Base-by-base conservation (phyloP, 768 basidiomycete genomes). In the Jaapia argillacea region DNA sequence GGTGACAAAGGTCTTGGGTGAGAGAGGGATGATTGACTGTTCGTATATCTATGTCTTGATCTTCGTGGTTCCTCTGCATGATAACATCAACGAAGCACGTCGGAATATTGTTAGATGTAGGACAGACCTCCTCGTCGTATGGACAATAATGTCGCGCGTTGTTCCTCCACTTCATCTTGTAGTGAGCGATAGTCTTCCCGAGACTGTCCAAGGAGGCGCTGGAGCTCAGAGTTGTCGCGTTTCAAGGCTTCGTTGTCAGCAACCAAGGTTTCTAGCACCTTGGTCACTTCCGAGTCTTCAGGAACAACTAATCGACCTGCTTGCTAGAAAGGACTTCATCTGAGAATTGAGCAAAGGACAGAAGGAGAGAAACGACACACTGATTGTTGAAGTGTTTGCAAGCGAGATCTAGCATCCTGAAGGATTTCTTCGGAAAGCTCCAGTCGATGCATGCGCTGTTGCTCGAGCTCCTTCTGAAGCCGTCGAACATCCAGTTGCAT, bases 221-320 rank as follows among this genome's bases (percentile, higher is more conserved):
- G 82, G 39, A 94, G 62, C 54, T 94, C 88, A 5, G 74, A 71
- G 46, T 86, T 89, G 53, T 90, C 88, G 16, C 76, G 78, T 59
- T 86, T 87, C 42, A 93, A 63, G 21, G 70, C 70, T 51, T 92
- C 86, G 52, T 91, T 94, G 53, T 88, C 86, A 25, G 79, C 76
- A 5, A 92, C 89, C 24, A 94, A 68, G n/a, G 81, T 78, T 57
- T 90, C 88, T 12, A 96, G 64, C 10, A 91, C 78, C 43, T 69
- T 65, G 25, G 71, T 77, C 14, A 87, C 63, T 52, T 85, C 83
- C 13, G 71, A 59, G 42, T 80, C 70, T 39, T 78, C 77, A 7
- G 54, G 50, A 16, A 52, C 43, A 18, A 48, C 21, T 25, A 70
- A 59, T 40, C 63, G 55, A 21, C 66, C 61, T 16, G 67, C 46